Evolutionary conservation across 257 asterid genomes (phyloP), one percentile per base, ranked within the genome.

Genomic region (Solanum gandarillasii): DNA sequence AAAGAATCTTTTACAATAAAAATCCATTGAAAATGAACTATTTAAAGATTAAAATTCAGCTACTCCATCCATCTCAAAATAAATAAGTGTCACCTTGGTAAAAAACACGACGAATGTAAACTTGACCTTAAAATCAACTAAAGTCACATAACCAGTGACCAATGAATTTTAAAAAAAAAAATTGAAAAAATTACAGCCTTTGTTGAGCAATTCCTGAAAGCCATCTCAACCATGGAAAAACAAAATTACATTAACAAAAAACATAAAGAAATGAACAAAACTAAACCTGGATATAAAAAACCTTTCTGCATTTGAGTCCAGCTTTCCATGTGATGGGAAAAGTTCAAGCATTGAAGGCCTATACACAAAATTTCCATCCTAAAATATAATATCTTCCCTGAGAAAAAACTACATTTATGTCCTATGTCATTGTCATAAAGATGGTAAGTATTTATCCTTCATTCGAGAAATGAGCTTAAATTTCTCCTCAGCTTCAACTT

Each of bases 401-500:
- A 18, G 16, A 46, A 81, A 46, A 46, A 27, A 46, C 85, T 46
- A 81, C 41, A n/a, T 85, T n/a, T 65, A 25, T 36, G 13, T 70
- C 81, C 74, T 85, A 36, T 52, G 78, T 67, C 73, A 84, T 6
- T 62, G 83, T 29, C 21, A 68, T 27, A 70, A 31, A 43, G 79
- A n/a, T 55, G 89, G 86, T 25, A 87, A 88, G 86, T 91, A 93
- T 88, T 93, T 95, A 89, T 95, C 98, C 93, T 93, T 95, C 91
- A 95, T 90, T 43, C 98, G 96, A 84, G 92, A 93, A 25, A 97
- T 92, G 78, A 97, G 98, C 95, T 97, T 97, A 85, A 96, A 96
- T 89, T 95, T 97, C 90, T 97, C 99, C 92, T 97, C 99, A n/a
- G 99, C 96, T 90, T 97, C 99, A 70, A 95, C 99, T 88, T 92